These are phyloP conservation scores for Harrya chromipes DNA, from an alignment of 768 basidiomycete genomes.

Conservation along the genomic window DNA sequence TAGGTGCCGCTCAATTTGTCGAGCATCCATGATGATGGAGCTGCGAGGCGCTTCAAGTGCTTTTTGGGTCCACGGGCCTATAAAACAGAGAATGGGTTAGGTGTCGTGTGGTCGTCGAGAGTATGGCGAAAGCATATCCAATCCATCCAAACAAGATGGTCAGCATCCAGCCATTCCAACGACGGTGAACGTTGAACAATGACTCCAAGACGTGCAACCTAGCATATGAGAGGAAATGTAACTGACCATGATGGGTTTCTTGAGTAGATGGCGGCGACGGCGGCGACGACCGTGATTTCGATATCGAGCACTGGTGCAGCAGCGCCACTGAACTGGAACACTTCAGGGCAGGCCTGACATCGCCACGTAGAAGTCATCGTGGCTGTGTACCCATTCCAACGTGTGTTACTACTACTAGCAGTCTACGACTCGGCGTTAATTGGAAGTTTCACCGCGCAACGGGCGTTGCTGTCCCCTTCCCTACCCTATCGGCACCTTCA, in stretches of 20 bases:
- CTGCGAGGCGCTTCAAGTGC: slow-evolving; percentile 96
- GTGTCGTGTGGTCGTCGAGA: neutral
- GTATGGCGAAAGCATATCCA: slow-evolving; percentile 2
- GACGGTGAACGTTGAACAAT: neutral
- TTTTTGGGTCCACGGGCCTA: slow-evolving; percentile 98
- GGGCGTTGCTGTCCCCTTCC: neutral
- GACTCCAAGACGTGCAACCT: neutral
- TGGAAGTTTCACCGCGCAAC: slow-evolving; percentile 3
- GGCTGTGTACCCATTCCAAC: slow-evolving; percentile 5
- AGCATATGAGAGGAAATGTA: slow-evolving; percentile 1
- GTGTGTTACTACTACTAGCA: neutral
- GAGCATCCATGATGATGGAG: slow-evolving; percentile 99
- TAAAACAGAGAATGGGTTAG: slow-evolving; percentile 21
- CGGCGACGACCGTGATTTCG: slow-evolving; percentile 23
- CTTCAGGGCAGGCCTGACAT: slow-evolving; percentile 24
- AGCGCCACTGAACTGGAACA: neutral
- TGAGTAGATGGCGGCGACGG: slow-evolving; percentile 17
- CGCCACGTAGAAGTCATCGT: slow-evolving; percentile 12
- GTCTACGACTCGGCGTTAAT: too few species aligned
- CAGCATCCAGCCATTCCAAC: slow-evolving; percentile 28
- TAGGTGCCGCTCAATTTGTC: slow-evolving; percentile 97
- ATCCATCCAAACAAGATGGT: slow-evolving; percentile 16
- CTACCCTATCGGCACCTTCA: neutral
- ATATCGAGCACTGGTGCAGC: slow-evolving; percentile 5
- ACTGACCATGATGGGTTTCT: slow-evolving; percentile 35